Conservation (phyloP, 208 protist genomes). For the Leishmania arabica region DNA sequence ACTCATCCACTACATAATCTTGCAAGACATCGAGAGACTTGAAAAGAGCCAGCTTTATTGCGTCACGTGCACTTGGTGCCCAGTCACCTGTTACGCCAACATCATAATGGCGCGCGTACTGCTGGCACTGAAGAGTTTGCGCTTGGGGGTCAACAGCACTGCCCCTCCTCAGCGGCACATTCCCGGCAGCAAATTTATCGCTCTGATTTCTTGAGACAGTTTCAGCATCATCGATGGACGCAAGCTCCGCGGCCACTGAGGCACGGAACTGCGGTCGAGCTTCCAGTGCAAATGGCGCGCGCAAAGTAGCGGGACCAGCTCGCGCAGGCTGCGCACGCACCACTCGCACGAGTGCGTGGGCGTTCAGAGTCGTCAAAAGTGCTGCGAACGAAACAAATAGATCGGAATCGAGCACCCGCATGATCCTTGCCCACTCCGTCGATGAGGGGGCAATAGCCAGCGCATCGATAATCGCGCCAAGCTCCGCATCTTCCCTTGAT, state of each 20-base stretch:
- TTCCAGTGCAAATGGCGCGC: neutral
- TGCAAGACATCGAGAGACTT: conserved; percentile 36
- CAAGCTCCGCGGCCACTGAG: conserved; percentile 7
- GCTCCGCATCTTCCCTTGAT: conserved; percentile 11
- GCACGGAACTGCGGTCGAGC: conserved; percentile 1
- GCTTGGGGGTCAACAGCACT: neutral
- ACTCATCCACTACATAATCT: conserved; percentile 26
- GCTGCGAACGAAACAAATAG: conserved; percentile 10
- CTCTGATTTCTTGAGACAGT: neutral
- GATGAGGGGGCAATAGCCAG: conserved; percentile 13
- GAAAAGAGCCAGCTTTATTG: conserved; percentile 40
- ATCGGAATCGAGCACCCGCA: conserved; percentile 15
- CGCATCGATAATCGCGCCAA: conserved; percentile 10
- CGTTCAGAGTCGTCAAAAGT: neutral
- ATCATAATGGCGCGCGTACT: conserved; percentile 7
- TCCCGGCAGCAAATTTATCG: neutral
- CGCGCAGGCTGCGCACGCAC: neutral
- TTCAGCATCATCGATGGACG: conserved; percentile 7
- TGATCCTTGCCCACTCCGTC: conserved; percentile 4
- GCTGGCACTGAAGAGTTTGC: too few species aligned
- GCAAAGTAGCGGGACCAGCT: neutral
- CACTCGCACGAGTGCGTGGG: conserved; percentile 3
- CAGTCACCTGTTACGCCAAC: conserved; percentile 37
- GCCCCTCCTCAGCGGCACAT: neutral
- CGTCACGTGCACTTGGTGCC: conserved; percentile 29